These are phyloP conservation scores for Neonectria hederae DNA, from an alignment of 2,329 filamentous ascomycete genomes.

Conservation along the genomic window DNA sequence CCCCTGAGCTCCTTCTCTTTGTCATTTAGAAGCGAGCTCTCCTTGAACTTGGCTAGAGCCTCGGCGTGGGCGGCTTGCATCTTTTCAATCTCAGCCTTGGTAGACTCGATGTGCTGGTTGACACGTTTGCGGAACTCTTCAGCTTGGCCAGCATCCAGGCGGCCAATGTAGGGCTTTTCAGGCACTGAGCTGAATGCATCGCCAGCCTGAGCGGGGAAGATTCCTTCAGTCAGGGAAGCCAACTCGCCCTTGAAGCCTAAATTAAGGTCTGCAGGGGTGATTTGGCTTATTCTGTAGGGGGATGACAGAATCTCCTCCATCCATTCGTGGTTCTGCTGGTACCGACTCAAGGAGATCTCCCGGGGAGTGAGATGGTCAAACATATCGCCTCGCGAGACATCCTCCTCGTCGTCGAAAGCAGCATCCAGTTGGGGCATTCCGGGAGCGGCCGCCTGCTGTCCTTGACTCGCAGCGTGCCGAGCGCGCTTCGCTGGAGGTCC, in stretches of 20 bases:
- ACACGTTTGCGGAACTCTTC: slow-evolving; percentile 86
- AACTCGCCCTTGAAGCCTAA: slow-evolving; percentile 87
- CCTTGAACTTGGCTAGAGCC: slow-evolving; percentile 78
- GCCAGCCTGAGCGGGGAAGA: slow-evolving; percentile 75
- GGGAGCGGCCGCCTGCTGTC: slow-evolving; percentile 50
- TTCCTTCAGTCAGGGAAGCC: slow-evolving; percentile 81
- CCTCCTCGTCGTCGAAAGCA: slow-evolving; percentile 85
- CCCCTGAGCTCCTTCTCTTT: slow-evolving; percentile 81
- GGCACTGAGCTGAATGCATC: slow-evolving; percentile 56
- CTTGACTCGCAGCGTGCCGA: slow-evolving; percentile 56
- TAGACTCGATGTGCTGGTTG: slow-evolving; percentile 74
- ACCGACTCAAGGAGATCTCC: slow-evolving; percentile 87
- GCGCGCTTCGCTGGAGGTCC: slow-evolving; percentile 66
- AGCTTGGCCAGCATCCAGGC: slow-evolving; percentile 78
- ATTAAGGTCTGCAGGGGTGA: slow-evolving; percentile 86
- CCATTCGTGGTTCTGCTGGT: slow-evolving; percentile 97
- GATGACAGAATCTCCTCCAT: slow-evolving; percentile 98
- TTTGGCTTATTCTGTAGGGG: slow-evolving; percentile 85
- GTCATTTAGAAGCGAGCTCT: slow-evolving; percentile 73
- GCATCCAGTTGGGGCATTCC: slow-evolving; percentile 53
- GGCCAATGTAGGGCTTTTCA: slow-evolving; percentile 68
- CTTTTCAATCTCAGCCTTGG: slow-evolving; percentile 82
- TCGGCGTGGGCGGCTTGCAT: slow-evolving; percentile 83
- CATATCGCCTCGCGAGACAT: slow-evolving; percentile 85
- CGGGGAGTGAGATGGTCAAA: slow-evolving; percentile 90